Evolutionary conservation across 192 early-diverging fungal species (phyloP), one percentile per base, ranked within the genome.

Genomic region (Coemansia sp.): DNA sequence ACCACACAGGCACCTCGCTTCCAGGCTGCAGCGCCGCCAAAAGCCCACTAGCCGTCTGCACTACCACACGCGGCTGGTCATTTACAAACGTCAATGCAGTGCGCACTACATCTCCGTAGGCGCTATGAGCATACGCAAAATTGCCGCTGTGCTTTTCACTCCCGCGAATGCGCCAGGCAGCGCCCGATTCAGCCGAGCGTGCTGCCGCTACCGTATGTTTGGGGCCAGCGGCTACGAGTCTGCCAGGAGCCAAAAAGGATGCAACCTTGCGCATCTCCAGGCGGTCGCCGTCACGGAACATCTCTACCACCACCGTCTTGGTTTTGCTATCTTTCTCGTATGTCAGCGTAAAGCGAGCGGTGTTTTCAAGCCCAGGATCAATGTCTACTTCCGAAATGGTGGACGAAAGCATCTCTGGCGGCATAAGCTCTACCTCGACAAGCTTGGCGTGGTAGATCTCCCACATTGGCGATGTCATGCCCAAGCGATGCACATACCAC

Each of bases 11-110:
- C 46, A 36, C 62, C 66, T 40, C 56, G 60, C 58, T 40, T 23
- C 43, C 64, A 54, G 59, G 60, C 74, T 62, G 72, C 71, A 87
- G 49, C 72, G 66, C 63, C 62, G 76, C 47, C 73, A 80, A 14
- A 69, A 87, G 18, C 0, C 85, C 86, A 51, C 85, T 83, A 23
- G 59, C 52, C n/a, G 85, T 86, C n/a, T 81, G 69, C 6, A 83
- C 64, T 21, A 83, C 71, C 21, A 83, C 55, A 30, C 76, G 81
- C 26, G 66, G 51, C 21, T 32, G 31, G 16, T 9, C 43, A 11
- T 53, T 55, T 36, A 60, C 57, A 10, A 26, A 40, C 8, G 36
- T 45, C 36, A 66, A 46, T 40, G 53, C 16, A 0, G 62, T 53
- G 11, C 56, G 51, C 17, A 60, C 39, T 0, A 74, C 50, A 18